Evolutionary conservation across 768 basidiomycete species (phyloP).

Genomic region (Calvatia gigantea): DNA sequence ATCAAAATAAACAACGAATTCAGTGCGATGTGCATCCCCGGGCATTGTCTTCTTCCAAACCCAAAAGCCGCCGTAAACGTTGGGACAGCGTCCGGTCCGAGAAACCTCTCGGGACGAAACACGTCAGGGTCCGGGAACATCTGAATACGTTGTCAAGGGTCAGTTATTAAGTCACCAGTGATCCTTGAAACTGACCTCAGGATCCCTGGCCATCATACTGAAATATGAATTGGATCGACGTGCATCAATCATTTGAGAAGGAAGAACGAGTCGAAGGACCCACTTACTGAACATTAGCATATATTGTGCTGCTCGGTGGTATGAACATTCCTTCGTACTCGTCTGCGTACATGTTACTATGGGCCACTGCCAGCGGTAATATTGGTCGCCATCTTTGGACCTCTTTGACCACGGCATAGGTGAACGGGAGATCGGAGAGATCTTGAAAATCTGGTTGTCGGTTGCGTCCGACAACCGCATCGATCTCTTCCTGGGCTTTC

Average conservation of each 20-base stretch:
- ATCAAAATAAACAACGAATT: conserved; percentile 23
- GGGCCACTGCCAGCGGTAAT: conserved; percentile 27
- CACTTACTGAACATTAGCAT: conserved; percentile 22
- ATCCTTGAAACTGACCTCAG: conserved; percentile 11
- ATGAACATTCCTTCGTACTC: conserved; percentile 32
- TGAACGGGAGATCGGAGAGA: conserved; percentile 17
- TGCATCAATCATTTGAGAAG: not conserved
- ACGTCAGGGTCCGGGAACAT: conserved; percentile 19
- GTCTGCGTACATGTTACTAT: conserved; percentile 30
- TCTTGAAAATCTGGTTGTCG: conserved; percentile 25
- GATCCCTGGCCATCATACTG: conserved; percentile 22
- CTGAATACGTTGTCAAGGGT: conserved; percentile 1
- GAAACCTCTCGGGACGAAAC: conserved; percentile 21
- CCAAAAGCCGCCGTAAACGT: conserved; percentile 27
- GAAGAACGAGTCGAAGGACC: not conserved
- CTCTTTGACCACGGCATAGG: conserved; percentile 18
- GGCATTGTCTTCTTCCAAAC: conserved; percentile 24
- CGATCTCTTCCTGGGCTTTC: conserved; percentile 29
- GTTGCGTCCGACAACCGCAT: conserved; percentile 22
- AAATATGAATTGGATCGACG: not conserved
- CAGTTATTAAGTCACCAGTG: not conserved
- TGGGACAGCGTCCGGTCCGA: conserved; percentile 14
- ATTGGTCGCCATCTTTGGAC: conserved; percentile 21
- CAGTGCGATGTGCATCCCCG: conserved; percentile 23
- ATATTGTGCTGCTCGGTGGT: conserved; percentile 26